A percentile compares a stretch with the other conserved stretches of the same genome.
phyloP scores from a whole-genome alignment of 2,329 filamentous ascomycete species.

The Xylaria hypoxylon region DNA sequence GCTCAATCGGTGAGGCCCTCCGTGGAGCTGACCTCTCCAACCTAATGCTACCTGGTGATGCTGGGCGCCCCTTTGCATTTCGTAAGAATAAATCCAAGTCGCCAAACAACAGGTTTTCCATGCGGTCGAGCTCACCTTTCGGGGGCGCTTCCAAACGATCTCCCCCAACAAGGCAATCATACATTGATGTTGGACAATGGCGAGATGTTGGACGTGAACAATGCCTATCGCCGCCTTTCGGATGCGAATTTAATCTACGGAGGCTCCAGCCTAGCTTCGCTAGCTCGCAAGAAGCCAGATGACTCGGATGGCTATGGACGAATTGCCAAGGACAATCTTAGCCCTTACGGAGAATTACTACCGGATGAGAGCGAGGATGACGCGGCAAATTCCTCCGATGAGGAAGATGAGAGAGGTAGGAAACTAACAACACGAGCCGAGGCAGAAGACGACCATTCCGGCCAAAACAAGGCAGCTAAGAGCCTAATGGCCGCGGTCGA shows the following conservation, averaged over 20 bases:
- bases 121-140: slow-evolving; percentile 62
- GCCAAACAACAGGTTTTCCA: slow-evolving; percentile 62
- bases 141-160: slow-evolving; percentile 52
- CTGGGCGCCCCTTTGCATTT: slow-evolving; percentile 56
- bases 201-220: slow-evolving; percentile 73
- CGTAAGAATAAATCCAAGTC: slow-evolving; percentile 64
- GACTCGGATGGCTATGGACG: slow-evolving; percentile 62
- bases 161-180: slow-evolving; percentile 50
- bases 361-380: slow-evolving; percentile 76
- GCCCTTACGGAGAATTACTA: slow-evolving; percentile 73
- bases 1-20: slow-evolving; percentile 66
- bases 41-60: slow-evolving; percentile 62
- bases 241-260: slow-evolving; percentile 76
- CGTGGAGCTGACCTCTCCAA: slow-evolving; percentile 63
- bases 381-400: slow-evolving; percentile 66
- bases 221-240: slow-evolving; percentile 76
- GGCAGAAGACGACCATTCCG: slow-evolving; percentile 53
- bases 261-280: slow-evolving; percentile 70
- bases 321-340: slow-evolving; percentile 74
- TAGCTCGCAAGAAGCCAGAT: slow-evolving; percentile 67
- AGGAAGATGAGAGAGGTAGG: slow-evolving; percentile 73
- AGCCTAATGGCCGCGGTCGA: slow-evolving; percentile 80
- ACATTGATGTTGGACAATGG: slow-evolving; percentile 70
- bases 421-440: slow-evolving; percentile 65
- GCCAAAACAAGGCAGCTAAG: slow-evolving; percentile 53